Evolutionary conservation across 805 yeast genomes (phyloP).

Genomic region (Saturnispora mendoncae): DNA sequence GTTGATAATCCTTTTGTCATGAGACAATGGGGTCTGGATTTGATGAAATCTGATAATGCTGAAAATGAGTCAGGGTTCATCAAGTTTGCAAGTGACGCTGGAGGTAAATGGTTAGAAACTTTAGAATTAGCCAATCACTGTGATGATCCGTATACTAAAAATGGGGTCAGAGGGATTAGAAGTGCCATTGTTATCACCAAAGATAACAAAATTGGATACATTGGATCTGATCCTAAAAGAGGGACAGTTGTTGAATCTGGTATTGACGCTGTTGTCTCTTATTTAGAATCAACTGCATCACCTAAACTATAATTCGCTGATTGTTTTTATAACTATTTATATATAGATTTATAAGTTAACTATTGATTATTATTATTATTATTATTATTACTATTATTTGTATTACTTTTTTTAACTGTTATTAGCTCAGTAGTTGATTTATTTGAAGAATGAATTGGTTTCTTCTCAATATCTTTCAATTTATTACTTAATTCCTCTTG

Average conservation of each 20-base stretch:
- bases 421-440: too few relatives aligned
- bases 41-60: conserved; percentile 23
- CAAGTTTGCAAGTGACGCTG: conserved; percentile 49
- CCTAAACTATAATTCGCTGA: not conserved
- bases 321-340: not conserved
- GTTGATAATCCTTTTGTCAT: conserved; percentile 36
- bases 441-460: too few relatives aligned
- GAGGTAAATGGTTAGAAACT: conserved; percentile 16
- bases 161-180: conserved; percentile 30
- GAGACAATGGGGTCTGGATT: conserved; percentile 40
- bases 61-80: conserved; percentile 20
- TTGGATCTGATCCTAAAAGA: conserved; percentile 36
- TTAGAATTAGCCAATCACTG: conserved; percentile 12
- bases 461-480: conserved; percentile 13
- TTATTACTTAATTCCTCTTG: conserved; percentile 22
- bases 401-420: too few relatives aligned
- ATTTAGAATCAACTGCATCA: not conserved
- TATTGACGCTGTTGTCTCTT: conserved; percentile 12
- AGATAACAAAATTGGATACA: conserved; percentile 24
- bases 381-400: not conserved
- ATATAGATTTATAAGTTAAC: not conserved
- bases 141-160: conserved; percentile 10
- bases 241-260: conserved; percentile 20
- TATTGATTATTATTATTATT: not conserved
- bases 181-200: conserved; percentile 61